A percentile compares a stretch with the other conserved stretches of the same genome.
phyloP scores from a whole-genome alignment of 2,329 filamentous ascomycete genomes.

The Tolypocladium pustulatum region DNA sequence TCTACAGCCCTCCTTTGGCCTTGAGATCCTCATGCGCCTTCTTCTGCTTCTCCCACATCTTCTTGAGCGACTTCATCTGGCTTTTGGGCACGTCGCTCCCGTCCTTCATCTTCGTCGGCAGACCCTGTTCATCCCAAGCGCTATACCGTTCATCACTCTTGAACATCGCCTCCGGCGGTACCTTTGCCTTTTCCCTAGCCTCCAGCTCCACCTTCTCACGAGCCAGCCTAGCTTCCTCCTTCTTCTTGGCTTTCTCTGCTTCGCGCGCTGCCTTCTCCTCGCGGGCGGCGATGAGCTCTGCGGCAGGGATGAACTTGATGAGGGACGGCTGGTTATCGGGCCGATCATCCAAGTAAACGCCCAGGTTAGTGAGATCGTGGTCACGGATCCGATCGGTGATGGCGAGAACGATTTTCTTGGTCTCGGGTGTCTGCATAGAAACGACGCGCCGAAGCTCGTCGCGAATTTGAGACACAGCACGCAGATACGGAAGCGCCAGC shows the following conservation, averaged over 20 bases:
- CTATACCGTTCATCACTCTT: conserved; percentile 49
- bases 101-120: conserved; percentile 67
- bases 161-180: conserved; percentile 46
- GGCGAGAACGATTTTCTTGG: conserved; percentile 61
- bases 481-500: conserved; percentile 44
- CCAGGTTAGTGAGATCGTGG: conserved; percentile 67
- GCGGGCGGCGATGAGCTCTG: conserved; percentile 45
- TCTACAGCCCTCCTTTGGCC: conserved; percentile 6
- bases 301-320: conserved; percentile 53
- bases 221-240: conserved; percentile 43
- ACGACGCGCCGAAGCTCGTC: conserved; percentile 51
- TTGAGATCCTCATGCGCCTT: conserved; percentile 58
- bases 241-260: conserved; percentile 46
- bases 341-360: conserved; percentile 81
- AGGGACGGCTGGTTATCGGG: conserved; percentile 57
- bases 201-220: conserved; percentile 40
- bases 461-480: conserved; percentile 44
- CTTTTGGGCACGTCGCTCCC: conserved; percentile 76
- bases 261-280: conserved; percentile 51
- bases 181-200: conserved; percentile 46
- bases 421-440: conserved; percentile 30
- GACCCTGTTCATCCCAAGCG: conserved; percentile 72
- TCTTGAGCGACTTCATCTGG: conserved; percentile 69
- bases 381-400: conserved; percentile 78
- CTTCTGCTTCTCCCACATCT: conserved; percentile 86